These are phyloP conservation scores for Termitomyces sp. DNA, from an alignment of 1,284 basidiomycete genomes.

Conservation along the genomic window DNA sequence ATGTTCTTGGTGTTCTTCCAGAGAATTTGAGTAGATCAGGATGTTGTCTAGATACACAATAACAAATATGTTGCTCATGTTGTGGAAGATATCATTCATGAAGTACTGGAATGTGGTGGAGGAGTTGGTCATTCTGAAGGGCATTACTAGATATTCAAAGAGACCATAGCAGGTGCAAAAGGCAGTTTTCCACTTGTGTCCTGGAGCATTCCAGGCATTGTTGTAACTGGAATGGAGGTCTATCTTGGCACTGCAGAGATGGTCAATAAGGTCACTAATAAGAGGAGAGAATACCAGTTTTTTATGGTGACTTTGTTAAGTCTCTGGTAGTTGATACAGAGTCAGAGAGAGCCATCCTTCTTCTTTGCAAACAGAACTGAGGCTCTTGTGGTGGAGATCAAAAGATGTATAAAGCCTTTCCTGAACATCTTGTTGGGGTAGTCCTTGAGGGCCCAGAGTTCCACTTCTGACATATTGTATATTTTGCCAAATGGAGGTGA, in stretches of 20 bases:
- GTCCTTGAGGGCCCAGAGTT: background rate
- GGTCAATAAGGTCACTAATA: background rate
- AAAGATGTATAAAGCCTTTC: background rate
- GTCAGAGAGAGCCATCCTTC: background rate
- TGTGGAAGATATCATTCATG: no score
- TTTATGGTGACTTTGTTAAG: background rate
- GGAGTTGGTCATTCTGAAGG: background rate
- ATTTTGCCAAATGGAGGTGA: background rate
- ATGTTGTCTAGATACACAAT: no score
- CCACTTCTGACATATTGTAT: no score
- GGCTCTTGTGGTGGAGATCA: background rate
- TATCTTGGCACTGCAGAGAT: background rate
- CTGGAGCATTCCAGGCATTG: background rate
- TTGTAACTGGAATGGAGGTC: background rate
- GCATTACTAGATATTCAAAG: background rate
- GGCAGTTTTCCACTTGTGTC: background rate
- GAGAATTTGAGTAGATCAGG: no score
- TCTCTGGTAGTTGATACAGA: background rate
- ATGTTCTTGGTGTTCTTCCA: no score
- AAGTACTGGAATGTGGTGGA: background rate
- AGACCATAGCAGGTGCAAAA: background rate
- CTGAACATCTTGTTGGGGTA: background rate
- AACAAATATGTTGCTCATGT: no score
- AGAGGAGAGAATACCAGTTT: background rate
- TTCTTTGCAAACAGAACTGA: no score